Base-by-base conservation (phyloP, 2,329 filamentous ascomycete species). In the Fusarium floridanum region DNA sequence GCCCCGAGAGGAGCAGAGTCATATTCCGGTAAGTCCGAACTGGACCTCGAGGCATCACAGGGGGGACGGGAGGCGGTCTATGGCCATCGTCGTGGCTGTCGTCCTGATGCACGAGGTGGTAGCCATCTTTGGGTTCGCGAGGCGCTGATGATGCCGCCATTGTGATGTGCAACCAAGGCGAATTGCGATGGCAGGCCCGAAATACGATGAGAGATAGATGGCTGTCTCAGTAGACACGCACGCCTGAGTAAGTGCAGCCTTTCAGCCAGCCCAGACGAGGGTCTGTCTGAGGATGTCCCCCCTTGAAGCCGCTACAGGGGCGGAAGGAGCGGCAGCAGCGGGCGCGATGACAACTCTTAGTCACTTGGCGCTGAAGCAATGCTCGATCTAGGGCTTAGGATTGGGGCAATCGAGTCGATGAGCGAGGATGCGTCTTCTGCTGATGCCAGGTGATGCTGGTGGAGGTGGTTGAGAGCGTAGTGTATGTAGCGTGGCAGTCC, bases 71-170 rank as follows among this genome's bases (percentile, higher is more conserved):
- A 72, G 67, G 61, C 48, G 72, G 63, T 24, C 73, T 73, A 55
- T 73, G 64, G 20, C 68, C 68, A 59, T 67, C 64, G 29, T 78
- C 67, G 22, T 72, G 63, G 27, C 66, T 64, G 62, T 80, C 72
- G 45, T 82, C 80, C 66, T 83, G 81, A 67, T 82, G 73, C 24
- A 84, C 80, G 12, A 78, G 77, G 59, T 81, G 79, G 59, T 84
- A 84, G 66, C 77, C 79, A 9, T 76, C 65, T 67, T 34, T 65
- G 50, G 65, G 59, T 56, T 67, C 67, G 53, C 64, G 70, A 12
- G 73, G 55, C 20, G 64, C 64, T 55, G 77, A 68, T 36, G 70
- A 68, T 34, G 72, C 64, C 45, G 74, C 67, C 75, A 76, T 78
- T 20, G 45, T 70, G 73, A 55, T 55, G 62, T 24, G 22, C 39